Base-by-base conservation (phyloP, 306 rosid genomes). In the Mimosa bimucronata region DNA sequence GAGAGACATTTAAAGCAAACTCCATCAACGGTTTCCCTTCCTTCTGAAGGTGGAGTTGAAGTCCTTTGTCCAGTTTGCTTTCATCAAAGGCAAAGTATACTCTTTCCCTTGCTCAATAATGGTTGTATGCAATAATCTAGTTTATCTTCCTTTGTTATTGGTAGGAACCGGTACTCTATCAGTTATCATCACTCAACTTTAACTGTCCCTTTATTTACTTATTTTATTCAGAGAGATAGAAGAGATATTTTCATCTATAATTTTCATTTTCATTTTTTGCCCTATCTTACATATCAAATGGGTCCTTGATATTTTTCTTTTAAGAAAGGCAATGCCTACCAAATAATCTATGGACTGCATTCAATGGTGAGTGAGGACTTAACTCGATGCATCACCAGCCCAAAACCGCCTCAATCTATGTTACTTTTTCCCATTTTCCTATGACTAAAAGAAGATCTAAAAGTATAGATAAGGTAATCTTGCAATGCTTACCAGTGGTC, bases 401-500 rank as follows among this genome's bases (percentile, higher is more conserved):
- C 62, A 21, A 55, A 37, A 66, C 7, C 3, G 28, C 46, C 29
- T 37, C 14, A 38, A 26, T 66, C 48, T 60, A 26, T 60, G 66
- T 53, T 62, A 70, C 55, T 37, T 41, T 1, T 65, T 37, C 66
- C 15, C 10, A 30, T 74, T 46, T 16, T 62, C 40, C 61, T 7
- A 60, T 15, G 10, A 50, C 31, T 75, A 19, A 7, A 76, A 50
- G 21, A 69, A 53, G 42, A 60, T 60, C 7, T 30, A 61, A 61
- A 80, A 62, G 45, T 7, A 67, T 62, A 67, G 79, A 57, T 31
- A 79, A 29, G 67, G 75, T 18, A 83, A 42, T 74, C 50, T 52
- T 38, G 65, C 37, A 44, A 72, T 80, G 84, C 93, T 89, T 88
- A 96, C 99, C 99, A 96, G 26, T 93, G 99, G 84, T 96, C 99